Evolutionary conservation across 23 red algal genomes (phyloP), one percentile per base, ranked within the genome.

Genomic region (Gracilaria gracilis): DNA sequence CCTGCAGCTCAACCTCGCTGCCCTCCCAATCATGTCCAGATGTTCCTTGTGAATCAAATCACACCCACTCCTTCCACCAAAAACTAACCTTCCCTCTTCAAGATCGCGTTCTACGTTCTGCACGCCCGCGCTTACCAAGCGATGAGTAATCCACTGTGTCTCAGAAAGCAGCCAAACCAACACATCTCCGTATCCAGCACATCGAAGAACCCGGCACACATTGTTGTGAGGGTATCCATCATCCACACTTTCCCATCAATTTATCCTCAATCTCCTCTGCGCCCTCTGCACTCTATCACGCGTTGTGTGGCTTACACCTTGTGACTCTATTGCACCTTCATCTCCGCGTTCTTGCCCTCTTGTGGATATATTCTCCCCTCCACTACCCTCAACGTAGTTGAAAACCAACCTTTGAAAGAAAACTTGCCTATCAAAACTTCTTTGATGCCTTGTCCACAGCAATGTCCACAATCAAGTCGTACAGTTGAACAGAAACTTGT

Each of bases 191-290:
- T 55, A 20, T 44, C 72, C 72, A 9, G 72, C 72, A 9, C 24
- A 9, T 44, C 48, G 39, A 24, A 76, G 29, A 9, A 76, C 2
- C 20, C 72, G n/a, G 48, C 72, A 76, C 1, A 76, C 21, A 29
- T 76, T 76, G 72, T 76, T 33, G 48, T 76, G 72, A 9, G 46
- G 9, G 24, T 76, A 76, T 47, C 48, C 72, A 12, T 53, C 72
- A 9, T 76, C 36, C 14, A 4, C 34, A 53, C 2, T 50, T 16
- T 15, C 24, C 72, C 72, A 76, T 34, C 72, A 74, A 8, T 5
- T 12, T 8, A 5, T 48, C 44, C 44, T 17, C 24, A 20, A n/a
- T 14, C 57, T n/a, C 57, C 57, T n/a, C n/a, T n/a, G n/a, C n/a
- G n/a, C n/a, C n/a, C n/a, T n/a, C n/a, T n/a, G n/a, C n/a, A n/a